Conservation (phyloP, 2,329 filamentous ascomycete genomes). For the Dactylellina cionopaga region DNA sequence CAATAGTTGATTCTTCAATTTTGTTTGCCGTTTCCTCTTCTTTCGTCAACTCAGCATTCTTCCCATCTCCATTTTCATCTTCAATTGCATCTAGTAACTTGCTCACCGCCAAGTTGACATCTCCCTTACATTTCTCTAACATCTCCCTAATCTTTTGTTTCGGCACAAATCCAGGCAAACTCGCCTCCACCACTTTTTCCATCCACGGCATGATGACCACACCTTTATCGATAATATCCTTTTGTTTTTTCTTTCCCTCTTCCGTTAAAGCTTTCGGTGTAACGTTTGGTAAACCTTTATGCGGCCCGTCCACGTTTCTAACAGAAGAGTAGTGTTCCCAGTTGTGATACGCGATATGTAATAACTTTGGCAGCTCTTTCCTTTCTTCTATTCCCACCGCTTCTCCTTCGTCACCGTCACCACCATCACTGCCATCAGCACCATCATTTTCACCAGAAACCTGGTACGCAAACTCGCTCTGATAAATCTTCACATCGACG, state of each 20-base stretch:
- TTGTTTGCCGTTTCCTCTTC: neutral
- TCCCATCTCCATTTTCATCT: conserved; percentile 8
- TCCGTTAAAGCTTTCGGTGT: conserved; percentile 56
- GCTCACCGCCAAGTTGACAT: conserved; percentile 67
- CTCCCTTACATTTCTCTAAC: conserved; percentile 67
- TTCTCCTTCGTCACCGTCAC: conserved; percentile 57
- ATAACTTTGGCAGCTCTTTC: conserved; percentile 54
- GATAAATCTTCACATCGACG: conserved; percentile 72
- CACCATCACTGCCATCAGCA: conserved; percentile 59
- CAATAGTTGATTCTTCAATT: neutral
- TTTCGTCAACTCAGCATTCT: too few relatives aligned
- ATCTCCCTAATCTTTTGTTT: conserved; percentile 66
- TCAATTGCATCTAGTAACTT: conserved; percentile 66
- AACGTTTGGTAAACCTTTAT: conserved; percentile 68
- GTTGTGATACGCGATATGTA: conserved; percentile 72
- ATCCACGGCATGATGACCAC: conserved; percentile 67
- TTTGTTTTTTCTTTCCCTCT: conserved; percentile 61
- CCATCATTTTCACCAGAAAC: conserved; percentile 59
- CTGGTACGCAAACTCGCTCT: conserved; percentile 65
- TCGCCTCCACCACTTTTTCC: conserved; percentile 66
- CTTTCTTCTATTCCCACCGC: neutral
- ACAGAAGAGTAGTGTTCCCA: conserved; percentile 76
- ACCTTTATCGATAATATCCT: conserved; percentile 59
- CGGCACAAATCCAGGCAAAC: conserved; percentile 66
- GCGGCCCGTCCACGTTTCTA: conserved; percentile 69